Percentiles rank a stretch among this genome's conserved stretches.
These are phyloP conservation scores for Pulveroboletus sp. DNA, from an alignment of 768 basidiomycete species.

Conservation along the genomic window DNA sequence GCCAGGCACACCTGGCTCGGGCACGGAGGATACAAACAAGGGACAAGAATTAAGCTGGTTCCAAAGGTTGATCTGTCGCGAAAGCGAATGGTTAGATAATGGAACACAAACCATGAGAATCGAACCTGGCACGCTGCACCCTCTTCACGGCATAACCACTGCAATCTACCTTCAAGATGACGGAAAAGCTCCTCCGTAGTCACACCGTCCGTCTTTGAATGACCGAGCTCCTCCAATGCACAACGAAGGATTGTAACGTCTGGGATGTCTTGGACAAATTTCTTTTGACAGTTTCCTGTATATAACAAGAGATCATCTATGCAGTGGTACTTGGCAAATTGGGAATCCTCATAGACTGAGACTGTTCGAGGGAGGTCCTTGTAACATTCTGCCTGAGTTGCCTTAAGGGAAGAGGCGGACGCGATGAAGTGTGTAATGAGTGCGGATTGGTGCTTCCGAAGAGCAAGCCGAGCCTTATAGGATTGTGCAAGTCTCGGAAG, in stretches of 20 bases:
- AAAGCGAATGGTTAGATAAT: not conserved
- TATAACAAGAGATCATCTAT: constrained; percentile 38
- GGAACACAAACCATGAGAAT: not conserved
- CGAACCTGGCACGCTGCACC: constrained; percentile 55
- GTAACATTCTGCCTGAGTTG: constrained; percentile 51
- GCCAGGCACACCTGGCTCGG: constrained; percentile 4
- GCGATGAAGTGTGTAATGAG: constrained; percentile 52
- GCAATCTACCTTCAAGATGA: constrained; percentile 52
- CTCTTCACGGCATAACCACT: constrained; percentile 53
- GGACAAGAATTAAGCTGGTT: constrained; percentile 48
- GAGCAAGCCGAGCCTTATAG: constrained; percentile 54
- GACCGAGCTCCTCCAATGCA: constrained; percentile 48
- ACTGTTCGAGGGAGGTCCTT: constrained; percentile 54
- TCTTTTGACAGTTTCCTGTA: constrained; percentile 6
- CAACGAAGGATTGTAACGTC: constrained; percentile 60
- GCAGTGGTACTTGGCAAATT: constrained; percentile 43
- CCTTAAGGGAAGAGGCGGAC: constrained; percentile 54
- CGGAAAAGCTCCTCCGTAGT: constrained; percentile 59
- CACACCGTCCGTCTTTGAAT: constrained; percentile 37
- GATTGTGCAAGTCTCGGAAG: constrained; percentile 62
- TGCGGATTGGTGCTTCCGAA: constrained; percentile 55
- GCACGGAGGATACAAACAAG: constrained; percentile 43
- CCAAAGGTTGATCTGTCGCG: constrained; percentile 52
- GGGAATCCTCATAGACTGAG: constrained; percentile 44
- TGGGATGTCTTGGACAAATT: constrained; percentile 35